Percentiles rank a stretch among this genome's conserved stretches.
phyloP scores from a whole-genome alignment of 192 early-diverging fungal species.

The Funneliformis geosporum region DNA sequence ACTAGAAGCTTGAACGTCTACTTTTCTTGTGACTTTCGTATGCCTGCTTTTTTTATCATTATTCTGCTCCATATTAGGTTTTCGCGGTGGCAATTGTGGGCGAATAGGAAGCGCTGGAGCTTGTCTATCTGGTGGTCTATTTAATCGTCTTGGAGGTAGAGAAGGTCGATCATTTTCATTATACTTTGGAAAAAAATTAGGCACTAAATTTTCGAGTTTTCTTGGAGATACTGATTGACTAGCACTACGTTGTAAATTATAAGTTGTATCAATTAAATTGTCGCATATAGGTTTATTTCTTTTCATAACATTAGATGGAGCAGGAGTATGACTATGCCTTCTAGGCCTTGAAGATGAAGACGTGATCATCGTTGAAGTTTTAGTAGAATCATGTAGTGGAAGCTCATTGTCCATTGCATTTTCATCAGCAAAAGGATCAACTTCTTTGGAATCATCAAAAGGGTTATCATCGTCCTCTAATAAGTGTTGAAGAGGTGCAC shows the following conservation, averaged over 20 bases:
- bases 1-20: neutral
- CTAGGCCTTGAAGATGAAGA: neutral
- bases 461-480: neutral
- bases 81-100: constrained; percentile 31
- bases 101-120: constrained; percentile 31
- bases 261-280: neutral
- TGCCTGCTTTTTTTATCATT: constrained; percentile 26
- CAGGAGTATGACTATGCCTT: neutral
- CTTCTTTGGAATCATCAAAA: constrained; percentile 25
- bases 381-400: neutral
- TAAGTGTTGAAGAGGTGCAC: neutral
- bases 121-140: constrained; percentile 16
- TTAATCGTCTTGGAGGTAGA: neutral
- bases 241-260: neutral
- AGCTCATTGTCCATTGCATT: constrained; percentile 14
- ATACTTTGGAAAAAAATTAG: neutral
- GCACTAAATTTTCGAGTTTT: neutral
- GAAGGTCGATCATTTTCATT: neutral
- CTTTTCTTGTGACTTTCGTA: neutral
- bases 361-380: neutral
- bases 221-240: neutral
- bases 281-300: neutral
- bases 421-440: constrained; percentile 26
- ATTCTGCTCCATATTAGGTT: constrained; percentile 21
- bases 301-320: neutral